phyloP scores from a whole-genome alignment of 768 basidiomycete genomes.

The Xerocomus potaroensis region DNA sequence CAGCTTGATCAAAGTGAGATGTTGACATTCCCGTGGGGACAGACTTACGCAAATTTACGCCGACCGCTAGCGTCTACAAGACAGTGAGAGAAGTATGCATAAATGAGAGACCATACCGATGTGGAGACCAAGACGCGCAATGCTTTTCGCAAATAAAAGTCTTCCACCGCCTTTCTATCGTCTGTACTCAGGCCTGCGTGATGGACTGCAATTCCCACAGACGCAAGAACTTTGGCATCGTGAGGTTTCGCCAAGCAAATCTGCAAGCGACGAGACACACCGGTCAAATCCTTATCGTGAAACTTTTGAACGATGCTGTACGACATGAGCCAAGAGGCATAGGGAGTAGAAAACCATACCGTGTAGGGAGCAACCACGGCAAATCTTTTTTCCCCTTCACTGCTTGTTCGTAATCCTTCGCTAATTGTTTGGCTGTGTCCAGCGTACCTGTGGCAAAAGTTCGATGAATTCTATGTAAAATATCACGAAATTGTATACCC shows the following conservation, averaged over 20 bases:
- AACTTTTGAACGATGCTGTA: constrained; percentile 54
- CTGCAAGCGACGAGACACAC: constrained; percentile 13
- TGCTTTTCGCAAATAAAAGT: constrained; percentile 59
- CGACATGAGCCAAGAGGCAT: not conserved
- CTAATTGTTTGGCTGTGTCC: constrained; percentile 70
- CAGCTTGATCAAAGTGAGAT: constrained; percentile 46
- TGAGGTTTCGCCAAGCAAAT: constrained; percentile 4
- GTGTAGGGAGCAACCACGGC: constrained; percentile 66
- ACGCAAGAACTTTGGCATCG: constrained; percentile 50
- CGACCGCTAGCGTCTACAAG: constrained; percentile 87
- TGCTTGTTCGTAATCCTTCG: constrained; percentile 63
- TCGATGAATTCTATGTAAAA: not conserved
- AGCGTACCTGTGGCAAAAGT: constrained; percentile 45
- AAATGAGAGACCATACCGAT: constrained; percentile 50
- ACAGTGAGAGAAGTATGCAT: constrained; percentile 4
- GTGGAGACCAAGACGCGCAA: constrained; percentile 75
- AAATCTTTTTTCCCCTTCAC: constrained; percentile 43
- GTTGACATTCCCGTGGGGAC: not conserved
- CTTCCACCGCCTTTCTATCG: constrained; percentile 73
- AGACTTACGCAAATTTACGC: constrained; percentile 85
- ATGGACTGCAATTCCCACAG: constrained; percentile 80
- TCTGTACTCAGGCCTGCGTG: constrained; percentile 80
- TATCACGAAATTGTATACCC: constrained; percentile 39
- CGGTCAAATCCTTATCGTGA: constrained; percentile 61
- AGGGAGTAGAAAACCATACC: constrained; percentile 32